Base-by-base conservation (phyloP, 2,329 filamentous ascomycete genomes). In the Pseudofabraea citricarpa region DNA sequence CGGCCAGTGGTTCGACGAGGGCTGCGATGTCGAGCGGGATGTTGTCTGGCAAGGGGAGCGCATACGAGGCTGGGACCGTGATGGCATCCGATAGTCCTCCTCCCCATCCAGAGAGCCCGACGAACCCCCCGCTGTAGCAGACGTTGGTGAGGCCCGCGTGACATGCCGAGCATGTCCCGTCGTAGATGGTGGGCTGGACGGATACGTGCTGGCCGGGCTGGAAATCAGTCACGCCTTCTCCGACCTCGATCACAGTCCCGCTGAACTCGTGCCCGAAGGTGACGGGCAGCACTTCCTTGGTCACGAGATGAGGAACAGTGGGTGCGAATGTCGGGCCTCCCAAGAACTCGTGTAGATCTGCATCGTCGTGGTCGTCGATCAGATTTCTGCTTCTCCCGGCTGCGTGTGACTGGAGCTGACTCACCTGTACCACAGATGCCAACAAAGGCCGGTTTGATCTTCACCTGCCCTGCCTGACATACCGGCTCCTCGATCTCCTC, bases 191-290 rank as follows among this genome's bases (percentile, higher is more conserved):
- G 2, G 81, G 81, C 49, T 79, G 75, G 3, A 84, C 68, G 5
- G 72, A 75, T 15, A 82, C 79, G 15, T 68, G 64, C 48, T 84
- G 73, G 1, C 80, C 80, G 1, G 73, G 57, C 33, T 69, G 64
- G 37, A 83, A 63, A 8, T 58, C 57, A 0, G 54, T 60, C 2
- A 79, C 72, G 1, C 63, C 68, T 0, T 65, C 54, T 0, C 80
- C 80, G n/a, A 84, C 63, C 50, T 81, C 76, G 9, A 72, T 67
- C 23, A 85, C 66, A 2, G 71, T 70, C 9, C 81, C 81, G 3
- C 72, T 75, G 59, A 85, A 81, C 56, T 85, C 82, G 55, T 85
- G 81, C 20, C 82, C 81, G 8, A 85, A 65, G 0, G 72, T 79
- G 8, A 83, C 68, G 3, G 80, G 81, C 26, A 78, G 68, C 1